Evolutionary conservation across 768 basidiomycete species (phyloP).

Genomic region (Dentipellis sp.): DNA sequence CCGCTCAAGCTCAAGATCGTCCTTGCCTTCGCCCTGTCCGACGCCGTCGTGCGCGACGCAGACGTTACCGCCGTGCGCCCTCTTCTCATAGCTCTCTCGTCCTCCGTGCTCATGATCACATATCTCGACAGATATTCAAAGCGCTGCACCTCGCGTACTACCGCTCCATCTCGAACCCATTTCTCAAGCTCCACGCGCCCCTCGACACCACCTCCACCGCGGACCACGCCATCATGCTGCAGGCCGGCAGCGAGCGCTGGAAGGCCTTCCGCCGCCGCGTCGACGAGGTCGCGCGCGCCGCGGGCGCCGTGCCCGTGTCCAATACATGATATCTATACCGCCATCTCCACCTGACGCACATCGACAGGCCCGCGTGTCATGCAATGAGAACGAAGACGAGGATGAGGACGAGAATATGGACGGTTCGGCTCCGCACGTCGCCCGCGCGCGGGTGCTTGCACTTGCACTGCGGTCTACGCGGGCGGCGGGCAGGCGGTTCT

Average conservation of each 20-base stretch:
- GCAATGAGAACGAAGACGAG: not conserved
- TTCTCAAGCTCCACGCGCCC: conserved; percentile 55
- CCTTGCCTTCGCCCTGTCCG: conserved; percentile 68
- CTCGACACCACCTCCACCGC: conserved; percentile 27
- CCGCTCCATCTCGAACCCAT: conserved; percentile 76
- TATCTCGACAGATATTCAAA: conserved; percentile 62
- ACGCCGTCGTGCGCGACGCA: conserved; percentile 70
- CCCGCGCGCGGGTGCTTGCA: not conserved
- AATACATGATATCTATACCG: conserved; percentile 1
- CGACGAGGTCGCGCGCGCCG: conserved; percentile 63
- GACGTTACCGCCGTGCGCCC: conserved; percentile 65
- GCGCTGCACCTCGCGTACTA: conserved; percentile 84
- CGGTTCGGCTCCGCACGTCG: conserved; percentile 3
- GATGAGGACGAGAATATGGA: not conserved
- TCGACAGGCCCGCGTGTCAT: conserved; percentile 8
- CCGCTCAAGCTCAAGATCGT: conserved; percentile 85
- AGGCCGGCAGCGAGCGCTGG: conserved; percentile 59
- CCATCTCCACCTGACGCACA: not conserved
- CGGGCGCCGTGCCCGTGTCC: conserved; percentile 29
- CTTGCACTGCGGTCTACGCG: not conserved
- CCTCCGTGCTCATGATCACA: not conserved
- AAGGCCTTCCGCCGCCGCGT: conserved; percentile 59
- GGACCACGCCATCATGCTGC: conserved; percentile 48
- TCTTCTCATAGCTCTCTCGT: not conserved
- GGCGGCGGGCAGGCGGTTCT: conserved; percentile 3